phyloP scores from a whole-genome alignment of 179 eudicot species.

The Kewa caespitosa region DNA sequence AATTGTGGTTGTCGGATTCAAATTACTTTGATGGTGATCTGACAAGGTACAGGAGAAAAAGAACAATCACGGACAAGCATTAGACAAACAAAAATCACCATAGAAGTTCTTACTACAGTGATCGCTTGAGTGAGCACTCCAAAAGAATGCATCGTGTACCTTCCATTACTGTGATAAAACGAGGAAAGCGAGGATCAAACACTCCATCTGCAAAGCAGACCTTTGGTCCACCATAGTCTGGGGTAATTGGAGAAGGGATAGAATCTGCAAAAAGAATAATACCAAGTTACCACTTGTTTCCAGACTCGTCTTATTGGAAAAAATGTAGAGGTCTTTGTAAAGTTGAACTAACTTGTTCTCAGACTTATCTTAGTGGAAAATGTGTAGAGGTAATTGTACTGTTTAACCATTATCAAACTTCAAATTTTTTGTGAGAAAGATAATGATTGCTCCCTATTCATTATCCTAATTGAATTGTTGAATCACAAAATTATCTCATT shows the following conservation, averaged over 20 bases:
- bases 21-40: slow-evolving; percentile 73
- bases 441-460: neutral
- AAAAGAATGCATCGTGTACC: slow-evolving; percentile 38
- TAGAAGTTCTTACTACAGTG: neutral
- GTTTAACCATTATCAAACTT: neutral
- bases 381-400: neutral
- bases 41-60: slow-evolving; percentile 18
- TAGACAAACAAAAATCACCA: neutral
- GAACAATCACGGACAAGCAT: slow-evolving; percentile 8
- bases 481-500: neutral
- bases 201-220: slow-evolving; percentile 92
- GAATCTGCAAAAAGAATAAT: slow-evolving; percentile 41
- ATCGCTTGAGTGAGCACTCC: neutral
- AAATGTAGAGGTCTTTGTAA: neutral
- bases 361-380: neutral
- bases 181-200: slow-evolving; percentile 70
- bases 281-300: neutral
- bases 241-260: slow-evolving; percentile 74
- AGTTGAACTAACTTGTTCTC: neutral
- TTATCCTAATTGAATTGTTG: neutral
- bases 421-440: neutral
- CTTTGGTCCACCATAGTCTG: slow-evolving; percentile 76
- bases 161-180: slow-evolving; percentile 79
- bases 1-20: slow-evolving; percentile 69
- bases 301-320: neutral